phyloP scores from a whole-genome alignment of 768 basidiomycete genomes.

The Arthromyces matolae region DNA sequence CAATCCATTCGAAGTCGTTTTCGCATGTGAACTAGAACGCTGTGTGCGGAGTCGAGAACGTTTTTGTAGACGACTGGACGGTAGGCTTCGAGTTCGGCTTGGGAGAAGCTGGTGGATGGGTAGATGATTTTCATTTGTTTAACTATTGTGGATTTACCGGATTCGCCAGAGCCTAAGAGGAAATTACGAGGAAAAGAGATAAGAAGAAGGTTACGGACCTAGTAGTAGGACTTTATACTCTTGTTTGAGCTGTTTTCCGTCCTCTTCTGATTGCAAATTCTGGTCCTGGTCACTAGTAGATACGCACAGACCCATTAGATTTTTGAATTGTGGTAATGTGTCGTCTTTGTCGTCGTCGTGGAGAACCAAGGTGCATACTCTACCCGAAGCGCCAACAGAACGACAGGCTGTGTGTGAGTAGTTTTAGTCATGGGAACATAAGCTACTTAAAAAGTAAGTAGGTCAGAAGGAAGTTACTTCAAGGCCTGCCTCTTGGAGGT shows the following conservation, averaged over 20 bases:
- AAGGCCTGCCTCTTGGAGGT: no score
- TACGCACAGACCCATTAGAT: conserved; percentile 75
- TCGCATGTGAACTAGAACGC: conserved; percentile 79
- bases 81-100: conserved; percentile 72
- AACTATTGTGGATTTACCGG: conserved; percentile 92
- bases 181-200: no score
- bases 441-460: no score
- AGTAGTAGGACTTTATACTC: conserved; percentile 92
- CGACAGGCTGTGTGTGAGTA: no score
- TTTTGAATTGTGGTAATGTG: no score
- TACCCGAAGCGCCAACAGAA: no score
- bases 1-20: conserved; percentile 85
- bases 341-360: no score
- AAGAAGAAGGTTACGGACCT: conserved; percentile 40
- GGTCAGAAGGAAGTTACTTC: no score
- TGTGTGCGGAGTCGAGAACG: conserved; percentile 85
- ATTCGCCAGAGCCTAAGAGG: conserved; percentile 97
- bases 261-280: conserved; percentile 81
- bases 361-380: no score
- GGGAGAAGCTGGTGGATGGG: conserved; percentile 83
- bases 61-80: conserved; percentile 83
- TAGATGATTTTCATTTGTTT: conserved; percentile 99
- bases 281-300: conserved; percentile 54
- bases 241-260: conserved; percentile 71
- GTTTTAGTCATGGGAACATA: no score